Evolutionary conservation across 1,284 basidiomycete genomes (phyloP), one percentile per base, ranked within the genome.

Genomic region (Amylostereum areolatum): DNA sequence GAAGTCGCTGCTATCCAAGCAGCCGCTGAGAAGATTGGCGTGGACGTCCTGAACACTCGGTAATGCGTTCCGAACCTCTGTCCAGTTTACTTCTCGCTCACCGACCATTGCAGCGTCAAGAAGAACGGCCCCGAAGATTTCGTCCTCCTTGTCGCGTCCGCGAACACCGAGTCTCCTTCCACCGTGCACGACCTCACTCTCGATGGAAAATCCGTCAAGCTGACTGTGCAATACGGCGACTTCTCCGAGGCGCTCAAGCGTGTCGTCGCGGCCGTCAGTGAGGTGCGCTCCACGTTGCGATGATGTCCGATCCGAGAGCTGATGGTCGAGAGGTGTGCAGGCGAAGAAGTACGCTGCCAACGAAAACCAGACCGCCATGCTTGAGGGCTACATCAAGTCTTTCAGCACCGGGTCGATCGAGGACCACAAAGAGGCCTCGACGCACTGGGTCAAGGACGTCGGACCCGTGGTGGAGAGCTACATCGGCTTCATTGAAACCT

Each of bases 391-490:
- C 60, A 83, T 89, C 53, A 74, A 80, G 63, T 91, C 89, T 7
- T 93, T 93, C 62, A 68, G 77, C 57, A 83, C 81, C 4, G 90
- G 90, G 11, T 87, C 85, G 4, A 82, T 93, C 52, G 74, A 83
- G 49, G 83, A 78, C 28, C 89, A 93, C 71, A 84, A 88, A 63
- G 73, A 83, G 43, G 89, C 78, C 0, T 89, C 86, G 1, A 78
- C 69, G 39, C 71, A 81, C 54, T 94, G 90, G 90, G 90, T 94
- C 27, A 83, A 86, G 65, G 90, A 94, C 62, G 69, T 89, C 29
- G 86, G 88, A 0, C 90, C 90, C 8, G 83, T 86, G n/a, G 91
- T 94, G 9, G 91, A 92, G 66, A 85, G 78, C 34, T 92, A 92
- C 64, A 81, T 92, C 49, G 90, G 90, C 27, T 72, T 70, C 53